Base-by-base conservation (phyloP, 2,329 filamentous ascomycete species). In the Didymella pinodella region DNA sequence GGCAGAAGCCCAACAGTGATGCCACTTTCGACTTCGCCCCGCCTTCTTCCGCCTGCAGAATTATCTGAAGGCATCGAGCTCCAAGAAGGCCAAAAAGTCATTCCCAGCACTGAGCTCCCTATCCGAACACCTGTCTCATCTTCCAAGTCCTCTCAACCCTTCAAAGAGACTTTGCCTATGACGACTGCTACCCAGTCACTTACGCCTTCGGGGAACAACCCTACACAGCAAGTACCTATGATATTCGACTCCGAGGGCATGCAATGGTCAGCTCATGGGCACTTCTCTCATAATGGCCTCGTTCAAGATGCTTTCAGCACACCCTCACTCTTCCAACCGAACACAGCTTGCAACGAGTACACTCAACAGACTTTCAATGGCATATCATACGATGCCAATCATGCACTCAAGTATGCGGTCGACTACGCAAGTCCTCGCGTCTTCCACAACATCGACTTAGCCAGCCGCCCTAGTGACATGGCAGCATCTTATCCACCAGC, bases 11-110 rank as follows among this genome's bases (percentile, higher is more conserved):
- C 67, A 69, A 67, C 63, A 56, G 61, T 59, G 38, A 76, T 76
- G 75, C 65, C 66, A 66, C 70, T 65, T 58, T 63, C 67, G 48
- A 65, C 65, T 52, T 71, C 74, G 62, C 66, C 70, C 60, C 68
- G 61, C 54, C 67, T 59, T 44, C 45, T 65, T n/a, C 57, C 61
- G 36, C 60, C 70, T 48, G 57, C 61, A 48, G 68, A 72, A 52
- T 48, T 67, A 29, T 58, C 68, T 62, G 59, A 43, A 18, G 54
- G 54, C 46, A 52, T 69, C 57, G 59, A 64, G 52, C 49, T 57
- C 57, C 54, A 57, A 51, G 61, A 61, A 52, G 54, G 61, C 41
- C 55, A 66, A 34, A 64, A 67, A 50, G 59, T 55, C 49, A 32
- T 59, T 8, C 63, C 66, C 57, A 60, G 67, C 67, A 34, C 66